These are phyloP conservation scores for Phytophthora uliginosa DNA, from an alignment of 352 stramenopile genomes.

Conservation along the genomic window DNA sequence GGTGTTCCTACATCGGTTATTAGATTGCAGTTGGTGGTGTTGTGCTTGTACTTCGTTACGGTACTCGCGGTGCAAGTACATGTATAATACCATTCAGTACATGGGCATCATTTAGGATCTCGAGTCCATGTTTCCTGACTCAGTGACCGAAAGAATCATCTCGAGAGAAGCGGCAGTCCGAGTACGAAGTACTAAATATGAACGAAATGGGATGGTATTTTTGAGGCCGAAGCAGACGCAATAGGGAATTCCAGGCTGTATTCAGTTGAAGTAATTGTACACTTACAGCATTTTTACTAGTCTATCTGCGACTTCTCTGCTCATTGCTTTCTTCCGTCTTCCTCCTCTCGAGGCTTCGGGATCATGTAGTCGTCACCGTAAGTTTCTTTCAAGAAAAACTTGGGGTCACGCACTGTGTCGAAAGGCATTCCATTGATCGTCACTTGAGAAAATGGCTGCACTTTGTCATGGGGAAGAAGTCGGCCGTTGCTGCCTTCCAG, in stretches of 20 bases:
- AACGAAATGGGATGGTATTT: too few relatives aligned
- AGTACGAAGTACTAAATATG: background rate
- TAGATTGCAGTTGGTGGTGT: too few relatives aligned
- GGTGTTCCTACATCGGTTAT: background rate
- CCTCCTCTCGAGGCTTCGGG: background rate
- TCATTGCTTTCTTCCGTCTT: background rate
- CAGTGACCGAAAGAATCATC: background rate
- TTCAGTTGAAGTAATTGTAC: background rate
- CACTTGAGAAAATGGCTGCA: constrained; percentile 30
- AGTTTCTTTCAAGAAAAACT: constrained; percentile 33
- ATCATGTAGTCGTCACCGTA: constrained; percentile 24
- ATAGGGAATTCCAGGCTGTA: background rate
- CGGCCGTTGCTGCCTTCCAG: constrained; percentile 5
- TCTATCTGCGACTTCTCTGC: background rate
- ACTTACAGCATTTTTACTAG: background rate
- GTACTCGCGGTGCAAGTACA: background rate
- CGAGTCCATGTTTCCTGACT: background rate
- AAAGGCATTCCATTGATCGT: constrained; percentile 33
- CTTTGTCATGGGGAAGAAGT: constrained; percentile 14
- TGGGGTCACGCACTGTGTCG: constrained; percentile 18
- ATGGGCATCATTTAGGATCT: background rate
- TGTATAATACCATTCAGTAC: background rate
- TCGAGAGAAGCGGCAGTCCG: background rate
- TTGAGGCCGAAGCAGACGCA: too few relatives aligned
- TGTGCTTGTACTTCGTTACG: too few relatives aligned